phyloP scores from a whole-genome alignment of 2,329 filamentous ascomycete genomes.

The Claviceps fusiformis region DNA sequence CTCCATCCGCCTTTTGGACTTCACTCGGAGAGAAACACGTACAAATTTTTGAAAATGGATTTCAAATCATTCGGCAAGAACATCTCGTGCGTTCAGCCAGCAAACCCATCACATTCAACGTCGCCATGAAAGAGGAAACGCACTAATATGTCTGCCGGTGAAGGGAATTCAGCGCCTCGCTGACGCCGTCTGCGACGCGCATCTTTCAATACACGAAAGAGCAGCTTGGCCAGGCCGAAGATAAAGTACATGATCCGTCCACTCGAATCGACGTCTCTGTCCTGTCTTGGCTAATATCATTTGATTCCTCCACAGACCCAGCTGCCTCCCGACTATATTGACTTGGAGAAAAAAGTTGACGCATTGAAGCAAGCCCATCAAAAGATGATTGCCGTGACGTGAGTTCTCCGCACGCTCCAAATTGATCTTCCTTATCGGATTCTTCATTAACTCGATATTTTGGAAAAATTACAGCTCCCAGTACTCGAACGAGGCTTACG shows the following conservation, averaged over 20 bases:
- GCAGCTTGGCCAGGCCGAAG: conserved; percentile 85
- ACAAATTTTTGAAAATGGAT: conserved; percentile 30
- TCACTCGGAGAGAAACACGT: background rate
- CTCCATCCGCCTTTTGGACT: background rate
- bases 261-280: background rate
- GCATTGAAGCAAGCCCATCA: conserved; percentile 93
- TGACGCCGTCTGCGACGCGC: conserved; percentile 84
- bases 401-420: conserved; percentile 26
- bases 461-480: conserved; percentile 49
- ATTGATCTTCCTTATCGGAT: background rate
- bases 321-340: conserved; percentile 92
- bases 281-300: conserved; percentile 6
- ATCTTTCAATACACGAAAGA: conserved; percentile 98
- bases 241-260: conserved; percentile 49
- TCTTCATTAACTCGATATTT: background rate
- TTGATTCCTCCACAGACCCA: conserved; percentile 51
- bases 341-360: conserved; percentile 97
- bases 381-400: conserved; percentile 95
- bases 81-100: conserved; percentile 31
- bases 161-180: conserved; percentile 57
- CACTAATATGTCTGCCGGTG: conserved; percentile 11
- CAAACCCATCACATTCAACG: background rate
- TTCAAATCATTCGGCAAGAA: conserved; percentile 46
- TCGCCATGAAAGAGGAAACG: background rate
- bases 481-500: conserved; percentile 77